Evolutionary conservation across 768 basidiomycete genomes (phyloP).

Genomic region (Lactifluus volemus): DNA sequence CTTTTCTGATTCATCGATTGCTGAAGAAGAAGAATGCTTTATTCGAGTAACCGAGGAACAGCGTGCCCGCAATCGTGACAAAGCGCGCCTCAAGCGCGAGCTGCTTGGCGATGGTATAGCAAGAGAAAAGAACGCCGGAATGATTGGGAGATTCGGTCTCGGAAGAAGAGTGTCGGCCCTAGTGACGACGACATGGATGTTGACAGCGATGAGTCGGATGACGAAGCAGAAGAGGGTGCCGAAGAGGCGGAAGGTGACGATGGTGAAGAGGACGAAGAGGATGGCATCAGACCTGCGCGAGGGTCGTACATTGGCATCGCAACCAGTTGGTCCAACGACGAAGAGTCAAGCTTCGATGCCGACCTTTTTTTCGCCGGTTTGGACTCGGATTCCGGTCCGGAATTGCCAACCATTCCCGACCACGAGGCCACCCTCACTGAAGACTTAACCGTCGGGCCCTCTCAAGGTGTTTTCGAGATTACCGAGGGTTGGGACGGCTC

Average conservation of each 20-base stretch:
- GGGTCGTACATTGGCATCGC: slow-evolving; percentile 53
- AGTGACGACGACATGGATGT: slow-evolving; percentile 60
- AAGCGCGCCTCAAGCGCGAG: slow-evolving; percentile 52
- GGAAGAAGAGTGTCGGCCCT: slow-evolving; percentile 18
- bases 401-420: slow-evolving; percentile 24
- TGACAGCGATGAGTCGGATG: slow-evolving; percentile 47
- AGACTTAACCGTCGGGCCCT: slow-evolving; percentile 23
- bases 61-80: slow-evolving; percentile 24
- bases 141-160: slow-evolving; percentile 19
- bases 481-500: slow-evolving; percentile 70
- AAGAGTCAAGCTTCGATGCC: slow-evolving; percentile 71
- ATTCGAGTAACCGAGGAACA: slow-evolving; percentile 17
- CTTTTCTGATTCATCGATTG: slow-evolving; percentile 19
- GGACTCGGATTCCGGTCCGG: slow-evolving; percentile 38
- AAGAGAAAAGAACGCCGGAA: slow-evolving; percentile 28
- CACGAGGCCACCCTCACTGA: slow-evolving; percentile 27
- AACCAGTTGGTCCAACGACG: slow-evolving; percentile 73
- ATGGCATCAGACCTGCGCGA: slow-evolving; percentile 24
- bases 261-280: slow-evolving; percentile 29
- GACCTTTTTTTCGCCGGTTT: slow-evolving; percentile 80
- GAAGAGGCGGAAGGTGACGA: slow-evolving; percentile 43
- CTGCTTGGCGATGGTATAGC: slow-evolving; percentile 42
- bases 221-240: slow-evolving; percentile 45
- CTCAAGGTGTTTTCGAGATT: slow-evolving; percentile 44
- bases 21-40: slow-evolving; percentile 16